Conservation (phyloP, 2,329 filamentous ascomycete genomes). For the Colletotrichum liriopes region DNA sequence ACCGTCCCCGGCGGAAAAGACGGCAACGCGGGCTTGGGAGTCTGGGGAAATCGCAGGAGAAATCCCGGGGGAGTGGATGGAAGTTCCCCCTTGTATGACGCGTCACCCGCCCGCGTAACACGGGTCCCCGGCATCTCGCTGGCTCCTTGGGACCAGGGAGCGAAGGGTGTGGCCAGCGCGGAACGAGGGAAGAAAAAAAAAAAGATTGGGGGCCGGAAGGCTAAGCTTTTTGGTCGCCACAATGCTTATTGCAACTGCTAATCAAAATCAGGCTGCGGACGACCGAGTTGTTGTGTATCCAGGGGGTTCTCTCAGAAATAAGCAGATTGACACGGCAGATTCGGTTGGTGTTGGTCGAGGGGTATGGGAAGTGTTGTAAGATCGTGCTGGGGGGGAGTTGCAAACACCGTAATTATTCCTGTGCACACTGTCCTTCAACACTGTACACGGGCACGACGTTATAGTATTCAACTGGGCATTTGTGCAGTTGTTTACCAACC, state of each 20-base stretch:
- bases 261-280: conserved; percentile 35
- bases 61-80: conserved; percentile 11
- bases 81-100: conserved; percentile 13
- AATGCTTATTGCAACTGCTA: conserved; percentile 39
- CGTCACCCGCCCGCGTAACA: conserved; percentile 36
- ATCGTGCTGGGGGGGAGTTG: not conserved
- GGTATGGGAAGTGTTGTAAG: not conserved
- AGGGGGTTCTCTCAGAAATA: not conserved
- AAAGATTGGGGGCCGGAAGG: conserved; percentile 31
- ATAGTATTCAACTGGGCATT: no score
- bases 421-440: not conserved
- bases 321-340: not conserved
- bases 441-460: not conserved
- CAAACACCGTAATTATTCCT: not conserved
- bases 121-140: conserved; percentile 20
- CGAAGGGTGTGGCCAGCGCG: conserved; percentile 1
- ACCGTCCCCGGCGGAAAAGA: not conserved
- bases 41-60: not conserved
- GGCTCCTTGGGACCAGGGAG: not conserved
- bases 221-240: conserved; percentile 30
- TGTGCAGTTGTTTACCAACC: not conserved
- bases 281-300: not conserved
- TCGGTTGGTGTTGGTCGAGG: not conserved
- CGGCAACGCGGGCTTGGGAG: not conserved
- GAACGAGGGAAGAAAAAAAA: not conserved